Conservation (phyloP, 2,329 filamentous ascomycete species). For the Beauveria scarabaeidicola region DNA sequence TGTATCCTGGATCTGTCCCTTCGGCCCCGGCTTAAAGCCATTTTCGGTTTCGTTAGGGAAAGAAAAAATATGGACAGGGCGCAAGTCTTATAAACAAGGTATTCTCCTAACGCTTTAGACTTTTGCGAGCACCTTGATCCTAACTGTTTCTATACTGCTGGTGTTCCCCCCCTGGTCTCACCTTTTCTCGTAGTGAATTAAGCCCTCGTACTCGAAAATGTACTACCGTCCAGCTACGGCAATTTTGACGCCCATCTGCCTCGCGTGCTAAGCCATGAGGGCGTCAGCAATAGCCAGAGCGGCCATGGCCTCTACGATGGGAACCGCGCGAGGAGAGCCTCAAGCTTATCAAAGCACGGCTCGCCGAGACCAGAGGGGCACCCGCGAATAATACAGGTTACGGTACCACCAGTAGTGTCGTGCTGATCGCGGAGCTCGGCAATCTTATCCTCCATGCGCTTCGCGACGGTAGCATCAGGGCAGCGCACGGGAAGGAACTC, state of each 20-base stretch:
- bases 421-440: constrained; percentile 72
- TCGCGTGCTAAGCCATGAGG: constrained; percentile 69
- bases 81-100: constrained; percentile 17
- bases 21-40: constrained; percentile 13
- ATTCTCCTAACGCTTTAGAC: constrained; percentile 16
- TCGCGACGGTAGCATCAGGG: constrained; percentile 55
- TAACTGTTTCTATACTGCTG: constrained; percentile 16
- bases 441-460: constrained; percentile 71
- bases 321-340: constrained; percentile 57
- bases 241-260: constrained; percentile 32
- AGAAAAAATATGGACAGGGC: constrained; percentile 16
- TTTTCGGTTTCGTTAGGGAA: constrained; percentile 17
- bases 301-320: constrained; percentile 88
- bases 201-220: background rate
- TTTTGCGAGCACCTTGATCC: constrained; percentile 14
- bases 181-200: constrained; percentile 15
- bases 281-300: constrained; percentile 81
- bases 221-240: background rate
- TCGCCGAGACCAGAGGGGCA: too few species aligned
- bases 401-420: constrained; percentile 89
- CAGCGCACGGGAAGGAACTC: constrained; percentile 78
- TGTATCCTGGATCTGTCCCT: too few species aligned
- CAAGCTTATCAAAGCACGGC: too few species aligned
- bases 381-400: too few species aligned
- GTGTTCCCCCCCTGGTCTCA: constrained; percentile 14